Evolutionary conservation across 2,329 filamentous ascomycete genomes (phyloP).

Genomic region (Pseudogymnoascus sp.): DNA sequence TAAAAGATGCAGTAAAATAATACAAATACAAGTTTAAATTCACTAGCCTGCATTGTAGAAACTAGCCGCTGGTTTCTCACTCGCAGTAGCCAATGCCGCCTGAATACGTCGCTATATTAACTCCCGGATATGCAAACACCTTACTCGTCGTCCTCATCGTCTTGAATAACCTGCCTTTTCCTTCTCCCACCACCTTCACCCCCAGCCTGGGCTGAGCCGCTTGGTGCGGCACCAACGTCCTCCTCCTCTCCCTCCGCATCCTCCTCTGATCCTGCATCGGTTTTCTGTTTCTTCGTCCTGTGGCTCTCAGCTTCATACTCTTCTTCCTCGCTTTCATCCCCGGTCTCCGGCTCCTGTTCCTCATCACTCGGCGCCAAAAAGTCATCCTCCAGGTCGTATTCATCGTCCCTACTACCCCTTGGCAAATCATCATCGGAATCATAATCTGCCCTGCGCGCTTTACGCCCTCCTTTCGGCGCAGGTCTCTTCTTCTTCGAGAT

Average conservation of each 20-base stretch:
- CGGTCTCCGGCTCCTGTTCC: constrained; percentile 53
- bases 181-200: constrained; percentile 33
- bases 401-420: constrained; percentile 53
- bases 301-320: constrained; percentile 24
- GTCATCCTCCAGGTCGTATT: constrained; percentile 73
- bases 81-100: not conserved
- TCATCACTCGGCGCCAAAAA: constrained; percentile 72
- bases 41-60: not conserved
- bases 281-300: constrained; percentile 28
- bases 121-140: not conserved
- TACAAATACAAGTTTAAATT: constrained; percentile 3
- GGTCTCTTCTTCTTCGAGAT: constrained; percentile 42
- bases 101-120: constrained; percentile 1
- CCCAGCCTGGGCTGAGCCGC: constrained; percentile 31
- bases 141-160: constrained; percentile 47
- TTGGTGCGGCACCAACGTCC: constrained; percentile 45
- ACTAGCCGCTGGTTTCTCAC: not conserved
- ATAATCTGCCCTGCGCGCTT: constrained; percentile 55
- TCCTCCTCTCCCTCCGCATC: constrained; percentile 47
- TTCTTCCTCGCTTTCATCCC: constrained; percentile 44
- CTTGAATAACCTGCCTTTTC: constrained; percentile 52
- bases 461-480: constrained; percentile 42
- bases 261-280: constrained; percentile 37
- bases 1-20: not conserved
- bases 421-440: constrained; percentile 70